phyloP scores from a whole-genome alignment of 1,139 yeast species.

The Suhomyces choctaworum region DNA sequence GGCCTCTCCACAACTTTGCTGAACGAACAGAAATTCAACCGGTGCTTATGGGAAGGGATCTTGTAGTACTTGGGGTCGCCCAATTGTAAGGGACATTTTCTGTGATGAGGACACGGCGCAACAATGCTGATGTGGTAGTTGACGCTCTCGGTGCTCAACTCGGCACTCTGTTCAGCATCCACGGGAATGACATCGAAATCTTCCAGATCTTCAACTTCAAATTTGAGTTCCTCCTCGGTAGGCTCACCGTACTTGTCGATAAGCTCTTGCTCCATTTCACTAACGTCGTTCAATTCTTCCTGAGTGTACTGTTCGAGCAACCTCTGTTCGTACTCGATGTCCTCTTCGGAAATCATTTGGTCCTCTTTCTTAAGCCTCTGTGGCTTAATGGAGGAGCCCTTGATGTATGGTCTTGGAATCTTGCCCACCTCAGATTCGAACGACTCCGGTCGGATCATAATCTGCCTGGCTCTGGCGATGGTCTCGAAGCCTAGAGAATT shows the following conservation, averaged over 20 bases:
- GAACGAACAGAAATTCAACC: slow-evolving; percentile 74
- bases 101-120: slow-evolving; percentile 93
- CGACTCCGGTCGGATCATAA: slow-evolving; percentile 81
- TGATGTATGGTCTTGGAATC: slow-evolving; percentile 69
- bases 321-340: slow-evolving; percentile 33
- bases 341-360: slow-evolving; percentile 37
- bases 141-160: slow-evolving; percentile 26
- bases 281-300: slow-evolving; percentile 18
- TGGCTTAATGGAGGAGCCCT: slow-evolving; percentile 49
- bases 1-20: slow-evolving; percentile 77
- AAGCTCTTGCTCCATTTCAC: slow-evolving; percentile 38
- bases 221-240: slow-evolving; percentile 45
- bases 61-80: slow-evolving; percentile 69
- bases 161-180: slow-evolving; percentile 18
- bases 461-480: slow-evolving; percentile 86
- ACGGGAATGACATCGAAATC: slow-evolving; percentile 41
- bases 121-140: slow-evolving; percentile 62
- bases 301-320: slow-evolving; percentile 29
- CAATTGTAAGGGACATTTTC: slow-evolving; percentile 80
- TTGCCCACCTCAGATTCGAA: slow-evolving; percentile 56
- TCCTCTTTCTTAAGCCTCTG: slow-evolving; percentile 39
- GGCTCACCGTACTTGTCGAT: slow-evolving; percentile 43
- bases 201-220: slow-evolving; percentile 47
- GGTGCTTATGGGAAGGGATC: slow-evolving; percentile 59
- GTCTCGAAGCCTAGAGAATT: slow-evolving; percentile 87